Conservation (phyloP, 140 eudicot species). For the Flaveria floridana region DNA sequence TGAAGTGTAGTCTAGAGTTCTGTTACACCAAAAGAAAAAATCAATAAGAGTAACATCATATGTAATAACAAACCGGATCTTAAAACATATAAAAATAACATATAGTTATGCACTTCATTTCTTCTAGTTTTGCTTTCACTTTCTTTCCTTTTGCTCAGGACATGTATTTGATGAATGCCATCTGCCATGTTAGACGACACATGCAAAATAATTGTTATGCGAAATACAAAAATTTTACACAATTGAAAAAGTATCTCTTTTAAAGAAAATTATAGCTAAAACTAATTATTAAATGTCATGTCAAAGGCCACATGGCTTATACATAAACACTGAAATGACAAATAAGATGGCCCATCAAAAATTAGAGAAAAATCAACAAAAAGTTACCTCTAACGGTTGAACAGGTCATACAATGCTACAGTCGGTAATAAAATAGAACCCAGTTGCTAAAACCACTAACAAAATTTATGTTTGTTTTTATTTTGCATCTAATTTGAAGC, state of each 20-base stretch:
- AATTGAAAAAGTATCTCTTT: conserved; percentile 4
- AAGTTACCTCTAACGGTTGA: not conserved
- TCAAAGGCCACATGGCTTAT: not conserved
- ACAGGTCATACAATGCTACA: not conserved
- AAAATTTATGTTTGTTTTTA: not conserved
- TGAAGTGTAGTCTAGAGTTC: conserved; percentile 94
- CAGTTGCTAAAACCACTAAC: not conserved
- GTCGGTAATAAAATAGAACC: not conserved
- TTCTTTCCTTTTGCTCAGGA: not conserved
- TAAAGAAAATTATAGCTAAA: not conserved
- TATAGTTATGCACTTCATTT: not conserved
- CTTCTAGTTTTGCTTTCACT: not conserved
- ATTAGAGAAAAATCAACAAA: not conserved
- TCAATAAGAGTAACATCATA: conserved; percentile 17
- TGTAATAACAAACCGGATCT: not conserved
- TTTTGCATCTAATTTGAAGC: not conserved
- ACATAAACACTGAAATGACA: not conserved
- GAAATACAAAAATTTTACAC: not conserved
- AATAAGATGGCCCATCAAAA: not conserved
- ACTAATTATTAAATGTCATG: not conserved
- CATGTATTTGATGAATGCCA: not conserved
- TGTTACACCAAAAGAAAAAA: conserved; percentile 36
- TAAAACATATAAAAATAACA: not conserved
- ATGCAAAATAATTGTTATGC: not conserved
- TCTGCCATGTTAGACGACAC: not conserved